These are phyloP conservation scores for cucumber (Cucumis sativus) DNA, from an alignment of 306 rosid genomes.

Conservation along the genomic window DNA sequence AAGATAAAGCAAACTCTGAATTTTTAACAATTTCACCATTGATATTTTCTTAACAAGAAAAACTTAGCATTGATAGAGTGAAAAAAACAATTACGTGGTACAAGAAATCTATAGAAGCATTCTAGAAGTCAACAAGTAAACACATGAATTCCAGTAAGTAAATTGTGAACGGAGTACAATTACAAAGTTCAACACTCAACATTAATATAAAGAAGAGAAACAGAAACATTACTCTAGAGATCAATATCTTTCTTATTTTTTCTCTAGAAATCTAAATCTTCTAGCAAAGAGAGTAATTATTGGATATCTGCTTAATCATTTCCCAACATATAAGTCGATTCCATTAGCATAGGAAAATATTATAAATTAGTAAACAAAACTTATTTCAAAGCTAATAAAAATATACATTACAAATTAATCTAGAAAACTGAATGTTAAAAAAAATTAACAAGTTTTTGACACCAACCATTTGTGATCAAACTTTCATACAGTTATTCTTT, in stretches of 20 bases:
- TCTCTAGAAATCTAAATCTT: background rate
- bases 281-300: background rate
- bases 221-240: background rate
- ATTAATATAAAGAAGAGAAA: background rate
- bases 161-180: background rate
- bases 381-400: background rate
- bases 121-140: background rate
- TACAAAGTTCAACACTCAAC: background rate
- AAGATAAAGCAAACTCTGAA: background rate
- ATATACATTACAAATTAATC: background rate
- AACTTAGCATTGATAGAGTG: background rate
- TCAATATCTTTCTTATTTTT: background rate
- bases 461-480: background rate
- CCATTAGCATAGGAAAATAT: background rate
- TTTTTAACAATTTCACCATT: background rate
- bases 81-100: background rate
- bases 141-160: background rate
- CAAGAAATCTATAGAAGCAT: background rate
- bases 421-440: background rate
- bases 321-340: background rate
- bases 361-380: background rate
- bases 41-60: background rate
- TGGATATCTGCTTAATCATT: background rate
- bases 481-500: background rate
- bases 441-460: background rate